Evolutionary conservation across 1,284 basidiomycete species (phyloP), one percentile per base, ranked within the genome.

Genomic region (Apiotrichum akiyoshidainum): DNA sequence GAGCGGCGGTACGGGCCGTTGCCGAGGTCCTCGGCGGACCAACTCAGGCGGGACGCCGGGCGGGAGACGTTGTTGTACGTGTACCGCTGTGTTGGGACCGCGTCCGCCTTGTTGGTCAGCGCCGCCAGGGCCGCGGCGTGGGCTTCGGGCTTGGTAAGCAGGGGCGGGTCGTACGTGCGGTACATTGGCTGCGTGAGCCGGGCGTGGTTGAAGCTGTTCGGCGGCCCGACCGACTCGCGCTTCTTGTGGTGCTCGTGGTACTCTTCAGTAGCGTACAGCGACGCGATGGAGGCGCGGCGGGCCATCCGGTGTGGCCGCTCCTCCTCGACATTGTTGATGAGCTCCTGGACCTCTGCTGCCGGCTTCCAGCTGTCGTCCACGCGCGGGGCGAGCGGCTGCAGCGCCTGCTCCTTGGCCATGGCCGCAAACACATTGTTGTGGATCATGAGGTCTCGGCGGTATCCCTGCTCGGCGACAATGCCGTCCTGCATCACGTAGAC

Each of bases 401-500:
- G 58, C 5, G 69, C 72, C 55, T 79, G 80, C 58, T 78, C 67
- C 13, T 67, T 69, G 0, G 78, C 78, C 69, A 81, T 73, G 14
- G 55, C 61, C 13, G 66, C 73, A 57, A 76, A 78, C 3, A 76
- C 84, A 10, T 78, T 79, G 12, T 61, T 61, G 33, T 57, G 80
- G 13, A 56, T 59, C 73, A 88, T 86, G 51, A 94, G 82, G 68
- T 92, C 88, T 1, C 76, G 74, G 8, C 91, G 85, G 78, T 86
- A 98, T 1, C 95, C 95, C 69, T 93, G 87, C 72, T 98, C 89
- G 41, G 86, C 87, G n/a, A 98, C 84, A 0, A 76, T 65, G 0
- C 94, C 95, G 26, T 86, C 80, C 64, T 87, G 86, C 81, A 99
- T 86, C 5, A 98, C 88, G 73, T 98, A 97, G 16, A 95, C 88